Evolutionary conservation across 305 asterid species (phyloP).

Genomic region (Caryopteris hybrid): DNA sequence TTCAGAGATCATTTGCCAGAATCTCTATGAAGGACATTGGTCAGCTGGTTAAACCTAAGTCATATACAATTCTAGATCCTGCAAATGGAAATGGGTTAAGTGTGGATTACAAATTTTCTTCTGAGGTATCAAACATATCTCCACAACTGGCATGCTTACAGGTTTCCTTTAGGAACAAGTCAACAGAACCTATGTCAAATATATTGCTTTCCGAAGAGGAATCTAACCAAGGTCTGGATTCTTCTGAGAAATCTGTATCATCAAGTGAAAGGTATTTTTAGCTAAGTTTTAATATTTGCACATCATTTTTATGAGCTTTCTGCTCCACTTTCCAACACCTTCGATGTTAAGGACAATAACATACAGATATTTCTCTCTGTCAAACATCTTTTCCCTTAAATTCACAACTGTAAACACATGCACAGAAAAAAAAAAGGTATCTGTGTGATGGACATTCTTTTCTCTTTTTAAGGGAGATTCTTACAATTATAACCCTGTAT

Average conservation of each 20-base stretch:
- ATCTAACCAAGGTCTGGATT: constrained; percentile 36
- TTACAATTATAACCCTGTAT: not conserved
- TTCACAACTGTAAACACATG: not conserved
- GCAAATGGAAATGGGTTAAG: constrained; percentile 77
- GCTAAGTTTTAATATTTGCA: constrained; percentile 14
- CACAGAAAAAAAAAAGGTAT: not conserved
- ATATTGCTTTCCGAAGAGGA: constrained; percentile 66
- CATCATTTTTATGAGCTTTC: constrained; percentile 4
- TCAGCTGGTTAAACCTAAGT: constrained; percentile 64
- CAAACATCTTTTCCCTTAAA: not conserved
- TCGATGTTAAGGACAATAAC: not conserved
- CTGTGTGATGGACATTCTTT: not conserved
- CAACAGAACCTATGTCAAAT: constrained; percentile 63
- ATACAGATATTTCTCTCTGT: not conserved
- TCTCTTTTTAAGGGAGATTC: not conserved
- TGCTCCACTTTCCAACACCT: not conserved
- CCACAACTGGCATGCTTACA: constrained; percentile 59
- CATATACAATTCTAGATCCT: constrained; percentile 65
- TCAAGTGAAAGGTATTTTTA: constrained; percentile 42
- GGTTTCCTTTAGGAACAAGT: constrained; percentile 58
- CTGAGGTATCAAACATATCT: constrained; percentile 69
- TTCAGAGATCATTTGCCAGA: constrained; percentile 65
- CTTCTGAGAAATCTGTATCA: constrained; percentile 50
- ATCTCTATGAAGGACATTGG: constrained; percentile 83
- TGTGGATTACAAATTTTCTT: constrained; percentile 62